Percentiles rank a stretch among this genome's conserved stretches.
phyloP scores from a whole-genome alignment of 495 filamentous ascomycete species.

The Penicillium daleae region DNA sequence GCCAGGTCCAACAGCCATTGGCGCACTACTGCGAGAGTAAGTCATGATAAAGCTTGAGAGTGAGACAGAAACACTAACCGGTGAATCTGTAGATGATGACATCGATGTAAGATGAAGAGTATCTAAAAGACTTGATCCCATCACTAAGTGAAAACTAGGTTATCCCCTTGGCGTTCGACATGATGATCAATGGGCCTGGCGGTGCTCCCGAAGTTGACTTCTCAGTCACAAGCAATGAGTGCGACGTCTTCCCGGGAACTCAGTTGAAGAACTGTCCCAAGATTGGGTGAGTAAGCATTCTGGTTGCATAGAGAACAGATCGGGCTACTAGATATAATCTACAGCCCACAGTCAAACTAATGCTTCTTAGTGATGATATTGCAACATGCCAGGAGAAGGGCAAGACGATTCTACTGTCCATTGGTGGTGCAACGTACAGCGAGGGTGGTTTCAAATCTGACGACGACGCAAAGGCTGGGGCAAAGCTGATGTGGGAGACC shows the following conservation, averaged over 20 bases:
- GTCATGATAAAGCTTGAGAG: conserved; percentile 10
- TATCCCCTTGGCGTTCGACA: conserved; percentile 65
- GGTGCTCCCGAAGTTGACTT: conserved; percentile 63
- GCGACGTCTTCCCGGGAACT: conserved; percentile 59
- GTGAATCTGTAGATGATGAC: conserved; percentile 29
- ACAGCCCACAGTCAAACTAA: conserved; percentile 23
- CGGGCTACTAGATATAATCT: neutral
- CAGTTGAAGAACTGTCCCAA: conserved; percentile 62
- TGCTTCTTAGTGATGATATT: conserved; percentile 55
- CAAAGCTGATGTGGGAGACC: conserved; percentile 65
- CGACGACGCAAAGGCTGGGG: conserved; percentile 56
- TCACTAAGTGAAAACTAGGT: conserved; percentile 42
- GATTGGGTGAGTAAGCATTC: conserved; percentile 57
- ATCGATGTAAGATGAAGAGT: conserved; percentile 41
- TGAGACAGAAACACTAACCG: neutral
- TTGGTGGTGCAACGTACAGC: conserved; percentile 66
- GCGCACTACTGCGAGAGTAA: conserved; percentile 62
- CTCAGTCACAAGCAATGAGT: conserved; percentile 59
- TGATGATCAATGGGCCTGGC: conserved; percentile 52
- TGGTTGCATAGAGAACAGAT: too few relatives aligned
- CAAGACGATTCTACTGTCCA: conserved; percentile 69
- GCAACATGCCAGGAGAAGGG: conserved; percentile 62
- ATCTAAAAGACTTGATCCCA: too few relatives aligned
- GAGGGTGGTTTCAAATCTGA: conserved; percentile 63
- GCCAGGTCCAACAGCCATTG: conserved; percentile 56